Conservation (phyloP, 148 eudicot species). For the Simmondsia chinensis region DNA sequence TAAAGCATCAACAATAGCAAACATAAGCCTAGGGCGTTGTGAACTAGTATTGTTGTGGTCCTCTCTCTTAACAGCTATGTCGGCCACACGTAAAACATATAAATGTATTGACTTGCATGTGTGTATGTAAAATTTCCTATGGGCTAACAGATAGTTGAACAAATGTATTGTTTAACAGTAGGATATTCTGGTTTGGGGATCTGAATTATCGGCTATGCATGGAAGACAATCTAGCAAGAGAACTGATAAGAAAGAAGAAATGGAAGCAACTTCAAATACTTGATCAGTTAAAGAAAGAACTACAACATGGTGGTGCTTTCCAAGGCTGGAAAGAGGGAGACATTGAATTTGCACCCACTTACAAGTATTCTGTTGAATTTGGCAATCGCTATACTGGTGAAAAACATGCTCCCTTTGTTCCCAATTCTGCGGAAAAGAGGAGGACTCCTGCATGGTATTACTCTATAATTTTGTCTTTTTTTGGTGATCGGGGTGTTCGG, state of each 20-base stretch:
- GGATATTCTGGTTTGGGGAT: conserved; percentile 69
- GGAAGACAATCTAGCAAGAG: conserved; percentile 44
- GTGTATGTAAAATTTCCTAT: no score
- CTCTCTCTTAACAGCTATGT: no score
- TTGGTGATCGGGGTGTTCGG: no score
- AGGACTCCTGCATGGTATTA: conserved; percentile 67
- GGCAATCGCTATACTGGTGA: conserved; percentile 47
- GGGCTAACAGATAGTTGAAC: no score
- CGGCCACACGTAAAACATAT: no score
- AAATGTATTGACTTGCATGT: no score
- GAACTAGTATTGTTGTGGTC: no score
- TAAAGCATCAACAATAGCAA: no score
- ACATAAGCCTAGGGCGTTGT: no score
- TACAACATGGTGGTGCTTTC: conserved; percentile 44
- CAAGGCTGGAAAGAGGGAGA: conserved; percentile 61
- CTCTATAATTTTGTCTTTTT: no score
- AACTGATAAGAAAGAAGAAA: conserved; percentile 33
- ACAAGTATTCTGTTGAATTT: conserved; percentile 45
- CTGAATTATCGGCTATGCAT: conserved; percentile 49
- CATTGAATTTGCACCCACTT: conserved; percentile 55
- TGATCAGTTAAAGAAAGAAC: conserved; percentile 48
- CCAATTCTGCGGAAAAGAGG: conserved; percentile 46
- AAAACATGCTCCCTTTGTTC: no score
- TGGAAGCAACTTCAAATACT: conserved; percentile 41
- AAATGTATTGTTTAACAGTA: no score